Conservation (phyloP, 2,329 filamentous ascomycete species). For the Colletotrichum sp. region DNA sequence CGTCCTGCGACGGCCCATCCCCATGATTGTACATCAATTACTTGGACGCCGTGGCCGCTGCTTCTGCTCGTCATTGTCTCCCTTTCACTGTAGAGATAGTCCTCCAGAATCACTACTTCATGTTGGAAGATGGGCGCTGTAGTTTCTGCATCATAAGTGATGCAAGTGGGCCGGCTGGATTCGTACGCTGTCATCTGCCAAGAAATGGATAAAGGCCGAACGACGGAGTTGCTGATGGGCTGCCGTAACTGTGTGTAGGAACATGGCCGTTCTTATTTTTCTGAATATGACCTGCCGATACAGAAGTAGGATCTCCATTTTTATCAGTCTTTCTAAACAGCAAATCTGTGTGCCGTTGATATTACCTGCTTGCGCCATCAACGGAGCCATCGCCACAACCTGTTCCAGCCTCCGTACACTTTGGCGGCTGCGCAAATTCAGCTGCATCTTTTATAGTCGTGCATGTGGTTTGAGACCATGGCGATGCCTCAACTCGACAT, state of each 20-base stretch:
- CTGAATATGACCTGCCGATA: not conserved
- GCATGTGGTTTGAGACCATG: not conserved
- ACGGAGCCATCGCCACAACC: not conserved
- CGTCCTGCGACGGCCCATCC: not conserved
- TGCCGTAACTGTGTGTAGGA: not conserved
- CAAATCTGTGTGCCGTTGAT: accelerated
- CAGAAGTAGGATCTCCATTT: not conserved
- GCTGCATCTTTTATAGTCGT: accelerated
- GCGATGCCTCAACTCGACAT: not conserved
- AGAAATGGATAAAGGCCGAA: not conserved
- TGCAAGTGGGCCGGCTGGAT: not conserved
- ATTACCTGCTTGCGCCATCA: accelerated
- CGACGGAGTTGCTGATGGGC: not conserved
- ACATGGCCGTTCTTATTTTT: not conserved
- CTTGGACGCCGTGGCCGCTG: not conserved
- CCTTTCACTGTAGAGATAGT: not conserved
- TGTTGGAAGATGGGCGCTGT: not conserved
- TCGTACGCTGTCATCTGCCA: not conserved
- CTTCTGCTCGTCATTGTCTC: not conserved
- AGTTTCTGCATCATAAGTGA: not conserved
- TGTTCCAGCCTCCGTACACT: not conserved
- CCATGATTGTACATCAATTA: not conserved
- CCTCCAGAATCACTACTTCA: not conserved
- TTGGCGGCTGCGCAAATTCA: not conserved
- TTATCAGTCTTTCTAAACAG: accelerated